Percentiles rank a stretch among this genome's conserved stretches.
Conservation (phyloP, 768 basidiomycete species). For the Serendipita sp. region DNA sequence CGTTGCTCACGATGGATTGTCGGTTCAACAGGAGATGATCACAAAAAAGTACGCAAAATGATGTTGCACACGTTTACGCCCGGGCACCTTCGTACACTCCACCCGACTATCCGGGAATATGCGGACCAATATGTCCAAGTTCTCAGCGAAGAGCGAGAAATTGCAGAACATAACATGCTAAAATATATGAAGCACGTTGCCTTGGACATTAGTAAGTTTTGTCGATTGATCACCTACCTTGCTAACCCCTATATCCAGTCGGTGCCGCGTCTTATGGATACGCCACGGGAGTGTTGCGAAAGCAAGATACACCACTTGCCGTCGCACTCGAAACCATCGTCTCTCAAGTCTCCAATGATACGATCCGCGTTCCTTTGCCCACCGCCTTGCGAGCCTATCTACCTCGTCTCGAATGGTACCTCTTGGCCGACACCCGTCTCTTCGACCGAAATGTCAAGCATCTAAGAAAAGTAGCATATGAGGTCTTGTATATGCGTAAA, state of each 20-base stretch:
- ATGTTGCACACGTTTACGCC: slow-evolving; percentile 2
- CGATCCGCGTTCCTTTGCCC: background rate
- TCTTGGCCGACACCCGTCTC: background rate
- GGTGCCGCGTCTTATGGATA: background rate
- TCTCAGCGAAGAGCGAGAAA: background rate
- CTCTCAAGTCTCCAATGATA: background rate
- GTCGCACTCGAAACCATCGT: slow-evolving; percentile 1
- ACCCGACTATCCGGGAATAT: slow-evolving; percentile 1
- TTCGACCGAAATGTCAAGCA: background rate
- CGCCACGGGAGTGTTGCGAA: background rate
- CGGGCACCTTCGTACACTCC: background rate
- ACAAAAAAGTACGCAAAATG: slow-evolving; percentile 1
- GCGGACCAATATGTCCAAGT: background rate
- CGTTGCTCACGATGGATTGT: background rate
- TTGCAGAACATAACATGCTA: background rate
- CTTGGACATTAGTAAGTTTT: background rate
- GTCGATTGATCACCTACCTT: background rate
- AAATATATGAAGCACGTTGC: background rate
- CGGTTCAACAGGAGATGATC: background rate
- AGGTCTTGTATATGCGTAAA: slow-evolving; percentile 4
- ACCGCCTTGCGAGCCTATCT: background rate
- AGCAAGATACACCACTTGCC: background rate
- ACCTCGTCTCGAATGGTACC: slow-evolving; percentile 1
- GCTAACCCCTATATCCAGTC: background rate
- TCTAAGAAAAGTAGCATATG: background rate